Evolutionary conservation across 129 eudicot genomes (phyloP).

Genomic region (Ambrosia trifida): DNA sequence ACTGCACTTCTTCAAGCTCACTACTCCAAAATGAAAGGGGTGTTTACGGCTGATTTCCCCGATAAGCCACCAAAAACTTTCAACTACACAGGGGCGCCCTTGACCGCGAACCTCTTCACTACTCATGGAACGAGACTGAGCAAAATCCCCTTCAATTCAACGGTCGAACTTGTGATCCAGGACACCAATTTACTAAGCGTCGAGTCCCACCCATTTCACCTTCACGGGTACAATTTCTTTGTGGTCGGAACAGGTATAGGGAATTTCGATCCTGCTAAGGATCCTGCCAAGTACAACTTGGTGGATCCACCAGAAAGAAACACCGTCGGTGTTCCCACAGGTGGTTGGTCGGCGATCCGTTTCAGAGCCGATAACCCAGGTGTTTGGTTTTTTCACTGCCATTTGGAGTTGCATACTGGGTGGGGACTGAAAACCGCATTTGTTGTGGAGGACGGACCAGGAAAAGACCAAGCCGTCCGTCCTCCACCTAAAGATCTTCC

Average conservation of each 20-base stretch:
- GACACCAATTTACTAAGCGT: conserved; percentile 46
- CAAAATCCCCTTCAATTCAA: conserved; percentile 42
- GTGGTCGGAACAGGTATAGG: conserved; percentile 49
- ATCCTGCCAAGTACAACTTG: conserved; percentile 49
- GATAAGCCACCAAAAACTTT: conserved; percentile 43
- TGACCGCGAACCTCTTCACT: conserved; percentile 49
- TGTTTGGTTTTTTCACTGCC: conserved; percentile 61
- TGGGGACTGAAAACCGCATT: conserved; percentile 58
- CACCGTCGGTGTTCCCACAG: conserved; percentile 52
- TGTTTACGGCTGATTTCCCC: conserved; percentile 41
- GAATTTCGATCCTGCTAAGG: conserved; percentile 43
- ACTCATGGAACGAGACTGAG: conserved; percentile 44
- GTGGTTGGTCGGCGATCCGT: conserved; percentile 50
- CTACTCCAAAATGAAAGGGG: conserved; percentile 35
- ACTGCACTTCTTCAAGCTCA: conserved; percentile 51
- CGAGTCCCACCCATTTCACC: conserved; percentile 55
- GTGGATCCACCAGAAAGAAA: conserved; percentile 57
- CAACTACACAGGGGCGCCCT: conserved; percentile 55
- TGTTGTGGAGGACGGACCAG: conserved; percentile 52
- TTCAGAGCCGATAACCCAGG: conserved; percentile 57
- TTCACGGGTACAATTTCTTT: conserved; percentile 52
- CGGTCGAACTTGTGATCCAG: conserved; percentile 48
- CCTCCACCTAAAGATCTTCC: conserved; percentile 90
- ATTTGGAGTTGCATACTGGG: conserved; percentile 51
- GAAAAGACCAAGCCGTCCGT: conserved; percentile 45